phyloP scores from a whole-genome alignment of 2,329 filamentous ascomycete species.

The Epicoccum nigrum region DNA sequence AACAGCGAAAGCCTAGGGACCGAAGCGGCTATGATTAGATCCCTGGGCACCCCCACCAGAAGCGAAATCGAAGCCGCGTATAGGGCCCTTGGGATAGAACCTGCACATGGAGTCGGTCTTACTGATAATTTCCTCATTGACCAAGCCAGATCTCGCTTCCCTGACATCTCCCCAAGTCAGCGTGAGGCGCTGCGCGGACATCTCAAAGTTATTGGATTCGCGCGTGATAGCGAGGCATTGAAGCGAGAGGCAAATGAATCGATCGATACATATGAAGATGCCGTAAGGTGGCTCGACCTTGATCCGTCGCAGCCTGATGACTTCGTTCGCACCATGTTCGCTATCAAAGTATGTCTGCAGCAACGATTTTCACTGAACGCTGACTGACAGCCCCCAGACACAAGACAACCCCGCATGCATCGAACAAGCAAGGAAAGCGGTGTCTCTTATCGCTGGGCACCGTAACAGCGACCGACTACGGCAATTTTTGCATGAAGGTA shows the following conservation, averaged over 20 bases:
- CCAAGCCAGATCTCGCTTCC: conserved; percentile 64
- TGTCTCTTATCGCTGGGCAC: conserved; percentile 64
- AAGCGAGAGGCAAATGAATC: conserved; percentile 63
- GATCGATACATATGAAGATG: conserved; percentile 68
- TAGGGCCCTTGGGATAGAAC: conserved; percentile 62
- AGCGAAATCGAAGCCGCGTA: conserved; percentile 65
- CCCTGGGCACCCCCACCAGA: conserved; percentile 63
- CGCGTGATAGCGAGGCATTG: conserved; percentile 63
- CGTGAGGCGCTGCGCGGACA: conserved; percentile 63
- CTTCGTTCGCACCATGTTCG: conserved; percentile 63
- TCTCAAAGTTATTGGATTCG: conserved; percentile 65
- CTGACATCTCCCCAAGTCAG: conserved; percentile 59
- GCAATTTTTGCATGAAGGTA: conserved; percentile 60
- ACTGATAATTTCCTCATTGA: conserved; percentile 68
- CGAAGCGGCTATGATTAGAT: conserved; percentile 63
- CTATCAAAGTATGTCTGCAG: conserved; percentile 56
- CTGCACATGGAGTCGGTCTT: conserved; percentile 46
- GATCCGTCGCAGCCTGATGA: conserved; percentile 58
- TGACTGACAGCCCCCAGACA: conserved; percentile 45
- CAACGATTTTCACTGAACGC: background rate
- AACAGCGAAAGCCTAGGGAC: conserved; percentile 63
- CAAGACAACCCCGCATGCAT: conserved; percentile 58
- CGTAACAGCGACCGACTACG: conserved; percentile 62
- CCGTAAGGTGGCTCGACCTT: conserved; percentile 66
- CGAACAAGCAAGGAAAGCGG: conserved; percentile 60